phyloP scores from a whole-genome alignment of 768 basidiomycete genomes.

The Omphalotus guepiniiformis region DNA sequence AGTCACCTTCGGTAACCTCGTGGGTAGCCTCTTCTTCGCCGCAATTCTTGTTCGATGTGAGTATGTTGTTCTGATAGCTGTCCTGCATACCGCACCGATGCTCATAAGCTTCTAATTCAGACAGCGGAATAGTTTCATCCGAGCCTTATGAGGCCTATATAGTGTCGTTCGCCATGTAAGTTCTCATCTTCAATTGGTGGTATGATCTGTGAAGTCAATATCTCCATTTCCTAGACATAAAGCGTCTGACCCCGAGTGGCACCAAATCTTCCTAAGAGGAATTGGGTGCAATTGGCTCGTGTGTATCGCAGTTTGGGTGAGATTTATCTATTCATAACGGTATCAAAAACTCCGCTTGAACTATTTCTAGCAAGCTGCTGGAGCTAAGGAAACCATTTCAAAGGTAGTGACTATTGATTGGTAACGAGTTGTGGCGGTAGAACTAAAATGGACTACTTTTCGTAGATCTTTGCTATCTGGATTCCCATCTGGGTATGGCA shows the following conservation, averaged over 20 bases:
- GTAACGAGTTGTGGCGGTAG: not conserved
- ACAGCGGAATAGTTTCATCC: slow-evolving; percentile 52
- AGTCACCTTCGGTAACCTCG: slow-evolving; percentile 66
- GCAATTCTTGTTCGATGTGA: slow-evolving; percentile 62
- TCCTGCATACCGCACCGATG: not conserved
- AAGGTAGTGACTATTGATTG: slow-evolving; percentile 37
- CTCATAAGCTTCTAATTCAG: slow-evolving; percentile 26
- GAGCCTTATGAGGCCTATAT: slow-evolving; percentile 57
- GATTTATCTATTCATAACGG: slow-evolving; percentile 17
- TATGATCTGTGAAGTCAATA: not conserved
- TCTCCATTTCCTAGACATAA: slow-evolving; percentile 40
- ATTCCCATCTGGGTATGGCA: slow-evolving; percentile 66
- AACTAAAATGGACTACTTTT: not conserved
- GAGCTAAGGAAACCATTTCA: slow-evolving; percentile 62
- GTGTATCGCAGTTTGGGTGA: slow-evolving; percentile 67
- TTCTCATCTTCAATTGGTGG: slow-evolving; percentile 1
- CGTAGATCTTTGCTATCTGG: slow-evolving; percentile 59
- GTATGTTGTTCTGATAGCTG: slow-evolving; percentile 15
- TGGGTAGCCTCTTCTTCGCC: slow-evolving; percentile 66
- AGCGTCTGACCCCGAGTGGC: slow-evolving; percentile 61
- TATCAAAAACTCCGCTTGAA: slow-evolving; percentile 9
- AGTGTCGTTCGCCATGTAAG: slow-evolving; percentile 54
- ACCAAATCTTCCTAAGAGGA: slow-evolving; percentile 69
- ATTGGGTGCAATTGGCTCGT: slow-evolving; percentile 80
- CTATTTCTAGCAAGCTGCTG: slow-evolving; percentile 77